Evolutionary conservation across 2,329 filamentous ascomycete genomes (phyloP).

Genomic region (Epichloe uncinata): DNA sequence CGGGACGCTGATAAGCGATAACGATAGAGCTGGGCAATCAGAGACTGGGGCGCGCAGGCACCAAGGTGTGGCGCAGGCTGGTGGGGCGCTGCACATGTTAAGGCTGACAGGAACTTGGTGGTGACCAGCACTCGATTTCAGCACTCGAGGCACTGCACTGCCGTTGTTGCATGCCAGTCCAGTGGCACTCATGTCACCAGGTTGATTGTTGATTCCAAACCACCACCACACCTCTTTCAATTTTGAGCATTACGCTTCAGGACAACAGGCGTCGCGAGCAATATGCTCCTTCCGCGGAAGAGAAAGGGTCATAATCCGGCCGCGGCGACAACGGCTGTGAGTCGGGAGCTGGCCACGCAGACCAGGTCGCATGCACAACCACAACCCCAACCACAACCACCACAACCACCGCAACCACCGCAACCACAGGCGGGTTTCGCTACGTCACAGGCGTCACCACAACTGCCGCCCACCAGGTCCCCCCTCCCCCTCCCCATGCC

Average conservation of each 20-base stretch:
- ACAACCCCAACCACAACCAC: not conserved
- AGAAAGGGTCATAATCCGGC: conserved; percentile 18
- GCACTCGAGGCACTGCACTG: not conserved
- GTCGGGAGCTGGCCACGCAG: conserved; percentile 9
- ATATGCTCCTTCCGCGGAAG: conserved; percentile 23
- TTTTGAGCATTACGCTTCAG: not conserved
- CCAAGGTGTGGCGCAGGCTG: conserved; percentile 3
- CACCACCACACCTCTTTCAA: not conserved
- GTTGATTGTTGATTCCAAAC: not conserved
- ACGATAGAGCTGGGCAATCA: not conserved
- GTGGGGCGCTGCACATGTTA: not conserved
- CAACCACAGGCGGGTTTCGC: not conserved
- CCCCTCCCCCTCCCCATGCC: not conserved
- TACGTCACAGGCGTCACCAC: not conserved
- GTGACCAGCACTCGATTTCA: not conserved
- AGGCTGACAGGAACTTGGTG: too few relatives aligned
- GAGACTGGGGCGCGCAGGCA: not conserved
- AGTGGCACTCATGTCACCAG: not conserved
- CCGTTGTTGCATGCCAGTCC: not conserved
- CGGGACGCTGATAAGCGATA: conserved; percentile 18
- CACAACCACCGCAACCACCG: not conserved
- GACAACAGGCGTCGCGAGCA: not conserved
- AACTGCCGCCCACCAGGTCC: not conserved
- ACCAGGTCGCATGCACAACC: not conserved
- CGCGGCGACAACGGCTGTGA: conserved; percentile 10